These are phyloP conservation scores for Ceratocystis eucalypticola DNA, from an alignment of 2,329 filamentous ascomycete species.

Conservation along the genomic window DNA sequence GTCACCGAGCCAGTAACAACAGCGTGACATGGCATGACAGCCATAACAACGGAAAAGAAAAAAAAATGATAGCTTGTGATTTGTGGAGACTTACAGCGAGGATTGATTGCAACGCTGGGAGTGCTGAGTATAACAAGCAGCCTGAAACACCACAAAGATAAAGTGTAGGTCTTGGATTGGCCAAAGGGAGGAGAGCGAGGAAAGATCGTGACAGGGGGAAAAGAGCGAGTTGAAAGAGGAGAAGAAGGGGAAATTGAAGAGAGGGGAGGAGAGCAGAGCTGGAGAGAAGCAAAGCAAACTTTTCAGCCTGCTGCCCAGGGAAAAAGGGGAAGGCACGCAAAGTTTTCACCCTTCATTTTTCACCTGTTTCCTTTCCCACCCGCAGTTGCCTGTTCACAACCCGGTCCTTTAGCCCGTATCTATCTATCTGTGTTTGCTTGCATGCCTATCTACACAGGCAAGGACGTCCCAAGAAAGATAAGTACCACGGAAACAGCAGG, in stretches of 20 bases:
- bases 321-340: not conserved
- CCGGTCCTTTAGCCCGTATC: not conserved
- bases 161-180: not conserved
- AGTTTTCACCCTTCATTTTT: not conserved
- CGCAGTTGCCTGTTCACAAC: not conserved
- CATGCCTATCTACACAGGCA: not conserved
- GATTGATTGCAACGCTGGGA: not conserved
- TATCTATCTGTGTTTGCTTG: not conserved
- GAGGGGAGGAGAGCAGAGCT: not conserved
- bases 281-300: not conserved
- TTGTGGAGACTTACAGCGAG: constrained; percentile 2
- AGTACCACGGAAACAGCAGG: not conserved
- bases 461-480: not conserved
- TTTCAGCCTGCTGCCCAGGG: not conserved
- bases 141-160: not conserved
- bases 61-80: not conserved
- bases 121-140: not conserved
- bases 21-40: constrained; percentile 4
- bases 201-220: not conserved
- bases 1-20: constrained; percentile 3
- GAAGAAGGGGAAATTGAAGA: not conserved
- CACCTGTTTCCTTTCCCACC: not conserved
- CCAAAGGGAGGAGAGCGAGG: not conserved
- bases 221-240: not conserved
- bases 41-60: not conserved